phyloP scores from a whole-genome alignment of 2,329 filamentous ascomycete genomes.

The Penicillium sp. region DNA sequence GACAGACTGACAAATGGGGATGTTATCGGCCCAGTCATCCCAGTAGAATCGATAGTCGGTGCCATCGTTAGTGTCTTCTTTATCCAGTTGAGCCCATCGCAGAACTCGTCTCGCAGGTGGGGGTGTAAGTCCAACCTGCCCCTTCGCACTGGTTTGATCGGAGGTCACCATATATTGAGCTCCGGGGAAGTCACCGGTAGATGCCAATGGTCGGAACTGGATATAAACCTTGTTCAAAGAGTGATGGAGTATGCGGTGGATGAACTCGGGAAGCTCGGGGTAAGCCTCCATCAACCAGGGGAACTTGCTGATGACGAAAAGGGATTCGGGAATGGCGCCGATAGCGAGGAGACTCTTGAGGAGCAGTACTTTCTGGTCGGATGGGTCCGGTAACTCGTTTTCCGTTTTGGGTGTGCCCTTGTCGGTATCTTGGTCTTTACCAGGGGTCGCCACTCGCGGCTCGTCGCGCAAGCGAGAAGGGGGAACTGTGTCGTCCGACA shows the following conservation, averaged over 20 bases:
- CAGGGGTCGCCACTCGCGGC: conserved; percentile 51
- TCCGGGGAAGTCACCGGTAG: conserved; percentile 45
- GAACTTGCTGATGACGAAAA: conserved; percentile 88
- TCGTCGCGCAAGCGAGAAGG: conserved; percentile 52
- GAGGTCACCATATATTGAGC: conserved; percentile 50
- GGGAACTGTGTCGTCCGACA: conserved; percentile 74
- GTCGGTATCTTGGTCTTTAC: conserved; percentile 53
- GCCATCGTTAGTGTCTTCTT: conserved; percentile 69
- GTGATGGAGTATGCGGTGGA: conserved; percentile 82
- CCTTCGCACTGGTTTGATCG: conserved; percentile 69
- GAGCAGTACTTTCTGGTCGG: conserved; percentile 83
- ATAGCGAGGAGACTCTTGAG: conserved; percentile 84
- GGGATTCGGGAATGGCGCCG: conserved; percentile 84
- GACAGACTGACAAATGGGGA: conserved; percentile 84
- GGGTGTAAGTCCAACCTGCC: conserved; percentile 61
- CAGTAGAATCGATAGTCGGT: conserved; percentile 88
- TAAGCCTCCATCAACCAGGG: conserved; percentile 88
- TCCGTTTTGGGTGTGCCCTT: conserved; percentile 38
- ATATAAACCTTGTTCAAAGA: conserved; percentile 74
- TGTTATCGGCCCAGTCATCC: conserved; percentile 93
- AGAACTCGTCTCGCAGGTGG: conserved; percentile 64
- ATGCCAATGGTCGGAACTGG: conserved; percentile 47
- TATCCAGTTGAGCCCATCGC: conserved; percentile 82
- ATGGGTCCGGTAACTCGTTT: conserved; percentile 64
- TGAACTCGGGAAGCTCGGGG: conserved; percentile 72